Conservation (phyloP, 2,329 filamentous ascomycete genomes). For the Diaporthe citrichinensis region DNA sequence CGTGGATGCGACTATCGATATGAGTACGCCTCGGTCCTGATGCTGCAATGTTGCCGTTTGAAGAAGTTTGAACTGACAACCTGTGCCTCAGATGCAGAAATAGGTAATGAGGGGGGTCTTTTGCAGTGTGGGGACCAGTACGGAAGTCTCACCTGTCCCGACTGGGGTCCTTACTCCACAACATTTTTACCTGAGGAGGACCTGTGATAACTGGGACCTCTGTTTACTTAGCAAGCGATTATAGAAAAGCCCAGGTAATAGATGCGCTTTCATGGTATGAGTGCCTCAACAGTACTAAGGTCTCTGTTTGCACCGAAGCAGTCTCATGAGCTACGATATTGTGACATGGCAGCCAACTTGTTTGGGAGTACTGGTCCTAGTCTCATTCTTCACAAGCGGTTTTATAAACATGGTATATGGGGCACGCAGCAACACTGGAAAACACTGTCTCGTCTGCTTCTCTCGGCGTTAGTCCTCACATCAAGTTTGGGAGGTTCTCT, state of each 20-base stretch:
- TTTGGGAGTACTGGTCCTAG: neutral
- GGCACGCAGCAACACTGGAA: neutral
- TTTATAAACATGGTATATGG: neutral
- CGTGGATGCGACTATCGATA: slow-evolving; percentile 24
- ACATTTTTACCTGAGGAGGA: slow-evolving; percentile 2
- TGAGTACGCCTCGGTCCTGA: slow-evolving; percentile 24
- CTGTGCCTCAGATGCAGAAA: neutral
- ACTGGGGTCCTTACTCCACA: slow-evolving; percentile 3
- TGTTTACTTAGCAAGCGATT: neutral
- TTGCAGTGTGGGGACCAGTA: slow-evolving; percentile 20
- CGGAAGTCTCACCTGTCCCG: slow-evolving; percentile 21
- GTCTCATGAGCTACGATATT: neutral
- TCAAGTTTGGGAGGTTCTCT: too few relatives aligned
- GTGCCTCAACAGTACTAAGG: neutral
- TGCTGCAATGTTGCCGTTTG: accelerated
- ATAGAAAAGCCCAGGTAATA: neutral
- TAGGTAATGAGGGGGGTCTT: slow-evolving; percentile 31
- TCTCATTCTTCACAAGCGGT: neutral
- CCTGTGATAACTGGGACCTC: neutral
- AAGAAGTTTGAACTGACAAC: neutral
- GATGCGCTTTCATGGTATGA: neutral
- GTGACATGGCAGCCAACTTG: neutral
- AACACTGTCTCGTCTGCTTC: neutral
- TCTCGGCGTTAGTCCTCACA: neutral
- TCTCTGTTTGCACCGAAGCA: neutral